Conservation (phyloP, 257 asterid species). For the Solanum neorickii region DNA sequence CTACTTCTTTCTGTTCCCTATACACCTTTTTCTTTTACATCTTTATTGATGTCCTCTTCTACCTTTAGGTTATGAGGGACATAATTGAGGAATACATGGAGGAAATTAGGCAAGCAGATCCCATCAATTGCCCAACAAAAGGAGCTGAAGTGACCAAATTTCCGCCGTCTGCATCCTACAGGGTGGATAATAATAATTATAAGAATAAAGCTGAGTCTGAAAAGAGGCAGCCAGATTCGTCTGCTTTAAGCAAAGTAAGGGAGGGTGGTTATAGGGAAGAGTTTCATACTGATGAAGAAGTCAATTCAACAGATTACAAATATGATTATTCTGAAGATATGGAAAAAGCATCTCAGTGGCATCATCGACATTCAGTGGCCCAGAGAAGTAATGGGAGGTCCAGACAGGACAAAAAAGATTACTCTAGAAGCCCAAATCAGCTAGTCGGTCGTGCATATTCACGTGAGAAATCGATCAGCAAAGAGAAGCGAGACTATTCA, state of each 20-base stretch:
- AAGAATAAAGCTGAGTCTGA: constrained; percentile 13
- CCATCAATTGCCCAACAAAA: constrained; percentile 21
- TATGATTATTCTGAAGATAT: constrained; percentile 7
- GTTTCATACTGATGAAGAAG: constrained; percentile 6
- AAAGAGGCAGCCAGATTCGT: constrained; percentile 12
- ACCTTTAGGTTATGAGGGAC: constrained; percentile 56
- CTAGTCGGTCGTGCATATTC: constrained; percentile 13
- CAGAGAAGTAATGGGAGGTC: constrained; percentile 17
- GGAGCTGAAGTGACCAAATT: constrained; percentile 21
- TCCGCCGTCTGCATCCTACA: constrained; percentile 19
- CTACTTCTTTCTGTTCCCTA: not conserved
- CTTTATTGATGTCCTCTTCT: not conserved
- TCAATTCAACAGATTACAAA: constrained; percentile 9
- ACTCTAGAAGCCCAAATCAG: constrained; percentile 17
- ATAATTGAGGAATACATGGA: constrained; percentile 84
- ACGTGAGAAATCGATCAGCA: constrained; percentile 10
- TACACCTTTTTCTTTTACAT: not conserved
- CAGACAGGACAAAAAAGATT: constrained; percentile 12
- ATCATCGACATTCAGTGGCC: constrained; percentile 12
- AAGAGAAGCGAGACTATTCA: constrained; percentile 14
- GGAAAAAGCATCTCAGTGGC: constrained; percentile 17
- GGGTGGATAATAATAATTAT: constrained; percentile 12
- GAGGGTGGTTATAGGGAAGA: constrained; percentile 22
- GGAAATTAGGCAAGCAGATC: constrained; percentile 50
- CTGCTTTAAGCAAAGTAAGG: constrained; percentile 11